These are phyloP conservation scores for Tuber umbilicatum DNA, from an alignment of 495 filamentous ascomycete species.

Conservation along the genomic window DNA sequence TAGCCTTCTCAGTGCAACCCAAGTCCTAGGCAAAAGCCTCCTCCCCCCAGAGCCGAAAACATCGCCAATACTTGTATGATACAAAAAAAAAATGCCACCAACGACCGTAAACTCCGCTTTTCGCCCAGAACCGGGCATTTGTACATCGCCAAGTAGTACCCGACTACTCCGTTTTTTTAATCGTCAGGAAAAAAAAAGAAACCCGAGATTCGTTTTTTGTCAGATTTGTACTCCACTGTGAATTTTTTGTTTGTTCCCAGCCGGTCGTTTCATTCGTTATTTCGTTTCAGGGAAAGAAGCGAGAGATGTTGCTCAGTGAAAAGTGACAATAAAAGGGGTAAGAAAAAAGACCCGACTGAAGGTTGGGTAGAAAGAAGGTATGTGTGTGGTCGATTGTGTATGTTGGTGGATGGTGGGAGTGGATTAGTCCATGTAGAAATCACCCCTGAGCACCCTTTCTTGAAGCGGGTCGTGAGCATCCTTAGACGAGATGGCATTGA, in stretches of 20 bases:
- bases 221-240: neutral
- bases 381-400: neutral
- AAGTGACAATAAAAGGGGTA: neutral
- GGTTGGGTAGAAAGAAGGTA: neutral
- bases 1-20: neutral
- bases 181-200: neutral
- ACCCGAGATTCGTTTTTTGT: neutral
- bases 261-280: neutral
- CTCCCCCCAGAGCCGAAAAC: slow-evolving; percentile 1
- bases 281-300: neutral
- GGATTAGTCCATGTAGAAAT: slow-evolving; percentile 90
- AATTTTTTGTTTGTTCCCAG: neutral
- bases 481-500: slow-evolving; percentile 43
- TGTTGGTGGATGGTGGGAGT: neutral
- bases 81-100: slow-evolving; percentile 4
- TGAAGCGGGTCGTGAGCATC: slow-evolving; percentile 83
- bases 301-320: neutral
- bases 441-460: slow-evolving; percentile 92
- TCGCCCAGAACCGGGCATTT: neutral
- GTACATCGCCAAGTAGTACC: slow-evolving; percentile 1
- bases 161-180: neutral
- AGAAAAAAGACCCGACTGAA: neutral
- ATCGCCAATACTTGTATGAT: slow-evolving; percentile 1
- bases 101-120: slow-evolving; percentile 4
- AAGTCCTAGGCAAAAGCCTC: neutral